phyloP scores from a whole-genome alignment of 805 yeast species.

The Monosporozyma aquatica region DNA sequence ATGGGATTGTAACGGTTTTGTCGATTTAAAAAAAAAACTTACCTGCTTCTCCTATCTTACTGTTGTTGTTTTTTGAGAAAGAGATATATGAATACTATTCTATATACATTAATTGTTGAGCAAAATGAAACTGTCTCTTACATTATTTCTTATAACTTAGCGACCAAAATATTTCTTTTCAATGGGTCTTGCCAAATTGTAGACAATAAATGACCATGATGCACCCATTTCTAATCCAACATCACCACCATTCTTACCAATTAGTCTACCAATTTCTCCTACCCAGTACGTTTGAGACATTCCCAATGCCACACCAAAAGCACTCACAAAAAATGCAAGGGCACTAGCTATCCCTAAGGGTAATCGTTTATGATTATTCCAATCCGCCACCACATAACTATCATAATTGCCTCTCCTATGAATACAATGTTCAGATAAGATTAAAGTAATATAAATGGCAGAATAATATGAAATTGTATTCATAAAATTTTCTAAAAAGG shows the following conservation, averaged over 20 bases:
- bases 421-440: constrained; percentile 2
- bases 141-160: background rate
- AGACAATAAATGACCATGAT: constrained; percentile 4
- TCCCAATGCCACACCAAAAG: constrained; percentile 6
- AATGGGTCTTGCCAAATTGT: constrained; percentile 2
- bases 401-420: constrained; percentile 1
- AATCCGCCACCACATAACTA: background rate
- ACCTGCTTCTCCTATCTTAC: too few relatives aligned
- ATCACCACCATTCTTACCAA: constrained; percentile 6
- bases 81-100: too few relatives aligned
- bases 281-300: constrained; percentile 6
- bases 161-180: constrained; percentile 5
- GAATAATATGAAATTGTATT: constrained; percentile 4
- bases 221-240: constrained; percentile 6
- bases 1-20: too few relatives aligned
- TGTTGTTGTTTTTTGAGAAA: too few relatives aligned
- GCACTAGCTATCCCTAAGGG: constrained; percentile 3
- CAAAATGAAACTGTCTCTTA: background rate
- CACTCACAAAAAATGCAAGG: constrained; percentile 3
- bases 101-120: too few relatives aligned
- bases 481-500: constrained; percentile 6
- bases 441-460: constrained; percentile 3
- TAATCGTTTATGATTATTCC: constrained; percentile 1
- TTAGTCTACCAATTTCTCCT: constrained; percentile 3
- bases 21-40: too few relatives aligned